Evolutionary conservation across 139 green algal species (phyloP).

Genomic region (Gonium pectorale): DNA sequence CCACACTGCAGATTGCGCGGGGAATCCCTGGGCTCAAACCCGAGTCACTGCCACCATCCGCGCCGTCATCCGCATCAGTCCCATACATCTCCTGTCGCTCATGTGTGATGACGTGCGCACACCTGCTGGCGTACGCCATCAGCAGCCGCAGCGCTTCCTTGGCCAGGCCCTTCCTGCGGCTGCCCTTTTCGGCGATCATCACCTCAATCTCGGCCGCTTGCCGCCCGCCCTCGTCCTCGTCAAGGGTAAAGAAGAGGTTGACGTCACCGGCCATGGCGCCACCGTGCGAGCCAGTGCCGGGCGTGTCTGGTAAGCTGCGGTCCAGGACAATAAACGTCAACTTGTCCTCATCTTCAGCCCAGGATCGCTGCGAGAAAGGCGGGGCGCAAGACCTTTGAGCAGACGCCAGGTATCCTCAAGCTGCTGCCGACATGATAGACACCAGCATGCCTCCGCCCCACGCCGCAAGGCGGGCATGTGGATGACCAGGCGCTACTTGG

Average conservation of each 20-base stretch:
- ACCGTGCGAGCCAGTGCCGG: constrained; percentile 53
- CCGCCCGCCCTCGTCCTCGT: constrained; percentile 39
- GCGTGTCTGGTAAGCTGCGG: constrained; percentile 47
- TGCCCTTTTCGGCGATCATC: constrained; percentile 82
- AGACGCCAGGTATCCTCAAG: too few relatives aligned
- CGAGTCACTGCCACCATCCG: too few relatives aligned
- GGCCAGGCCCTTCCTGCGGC: constrained; percentile 63
- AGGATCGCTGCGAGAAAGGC: constrained; percentile 43
- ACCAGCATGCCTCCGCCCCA: too few relatives aligned
- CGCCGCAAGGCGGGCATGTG: too few relatives aligned
- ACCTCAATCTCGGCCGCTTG: constrained; percentile 65
- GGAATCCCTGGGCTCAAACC: too few relatives aligned
- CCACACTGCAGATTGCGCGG: too few relatives aligned
- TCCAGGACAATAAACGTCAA: constrained; percentile 89
- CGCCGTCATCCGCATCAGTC: too few relatives aligned
- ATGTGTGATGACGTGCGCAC: too few relatives aligned
- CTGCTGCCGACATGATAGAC: too few relatives aligned
- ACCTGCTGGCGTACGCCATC: constrained; percentile 76
- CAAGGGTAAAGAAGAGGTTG: constrained; percentile 65
- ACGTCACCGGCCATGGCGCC: constrained; percentile 61
- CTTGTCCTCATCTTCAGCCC: constrained; percentile 82
- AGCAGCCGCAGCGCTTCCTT: constrained; percentile 78
- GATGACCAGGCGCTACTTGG: too few relatives aligned
- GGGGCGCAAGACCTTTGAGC: too few relatives aligned
- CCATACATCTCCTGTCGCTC: too few relatives aligned